Conservation (phyloP, 129 eudicot species). For the Centaurea solstitialis region DNA sequence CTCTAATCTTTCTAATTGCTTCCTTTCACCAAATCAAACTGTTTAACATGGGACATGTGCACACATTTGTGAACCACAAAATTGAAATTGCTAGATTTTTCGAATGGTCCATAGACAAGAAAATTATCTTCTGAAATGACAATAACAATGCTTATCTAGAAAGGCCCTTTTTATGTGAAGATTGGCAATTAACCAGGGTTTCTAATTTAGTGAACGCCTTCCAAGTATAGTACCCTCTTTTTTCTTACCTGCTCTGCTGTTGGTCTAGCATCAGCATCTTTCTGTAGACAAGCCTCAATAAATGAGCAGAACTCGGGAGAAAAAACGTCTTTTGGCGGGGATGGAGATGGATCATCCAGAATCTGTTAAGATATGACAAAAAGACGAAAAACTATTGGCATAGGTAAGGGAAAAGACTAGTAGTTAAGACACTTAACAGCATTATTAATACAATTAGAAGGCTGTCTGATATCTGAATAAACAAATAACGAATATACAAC, state of each 20-base stretch:
- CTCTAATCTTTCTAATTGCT: neutral
- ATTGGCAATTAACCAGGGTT: neutral
- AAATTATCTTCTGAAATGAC: neutral
- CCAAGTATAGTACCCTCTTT: constrained; percentile 5
- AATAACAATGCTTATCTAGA: neutral
- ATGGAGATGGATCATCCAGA: constrained; percentile 95
- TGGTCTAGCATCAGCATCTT: constrained; percentile 91
- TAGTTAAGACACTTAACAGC: neutral
- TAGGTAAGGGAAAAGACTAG: neutral
- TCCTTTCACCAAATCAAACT: neutral
- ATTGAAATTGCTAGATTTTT: neutral
- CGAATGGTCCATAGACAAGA: neutral
- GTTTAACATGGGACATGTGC: neutral
- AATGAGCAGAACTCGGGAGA: constrained; percentile 92
- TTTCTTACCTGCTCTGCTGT: constrained; percentile 90
- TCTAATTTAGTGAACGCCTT: neutral
- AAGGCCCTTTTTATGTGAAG: neutral
- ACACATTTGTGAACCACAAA: neutral
- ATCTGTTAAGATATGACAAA: constrained; percentile 53
- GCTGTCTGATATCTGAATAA: constrained; percentile 1
- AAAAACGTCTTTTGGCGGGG: constrained; percentile 64
- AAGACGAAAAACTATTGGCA: neutral
- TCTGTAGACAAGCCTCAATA: constrained; percentile 83
- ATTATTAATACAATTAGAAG: neutral
- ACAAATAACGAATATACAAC: neutral